Conservation (phyloP, 352 stramenopile genomes). For the Globisporangium apiculatum region DNA sequence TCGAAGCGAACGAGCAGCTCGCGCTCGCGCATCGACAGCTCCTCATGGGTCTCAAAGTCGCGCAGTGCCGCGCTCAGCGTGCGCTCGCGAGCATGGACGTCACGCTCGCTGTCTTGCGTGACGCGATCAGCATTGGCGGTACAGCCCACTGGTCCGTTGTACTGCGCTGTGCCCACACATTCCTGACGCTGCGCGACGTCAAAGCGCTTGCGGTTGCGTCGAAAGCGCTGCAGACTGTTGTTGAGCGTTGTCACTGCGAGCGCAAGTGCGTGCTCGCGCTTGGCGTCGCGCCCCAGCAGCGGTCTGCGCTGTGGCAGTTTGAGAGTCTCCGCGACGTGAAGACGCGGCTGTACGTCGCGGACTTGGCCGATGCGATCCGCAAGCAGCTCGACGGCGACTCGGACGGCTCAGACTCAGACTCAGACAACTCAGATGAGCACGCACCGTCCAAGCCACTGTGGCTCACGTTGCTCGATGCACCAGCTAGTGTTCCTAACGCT, state of each 20-base stretch:
- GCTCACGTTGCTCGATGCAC: conserved; percentile 8
- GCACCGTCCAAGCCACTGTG: not conserved
- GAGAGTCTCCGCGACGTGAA: conserved; percentile 42
- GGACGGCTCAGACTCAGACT: conserved; percentile 27
- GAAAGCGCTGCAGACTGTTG: not conserved
- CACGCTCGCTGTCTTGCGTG: conserved; percentile 36
- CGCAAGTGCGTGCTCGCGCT: conserved; percentile 21
- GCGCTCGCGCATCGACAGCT: conserved; percentile 55
- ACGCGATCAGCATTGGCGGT: conserved; percentile 25
- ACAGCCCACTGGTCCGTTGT: conserved; percentile 21
- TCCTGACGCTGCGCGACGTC: conserved; percentile 44
- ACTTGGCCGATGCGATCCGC: conserved; percentile 49
- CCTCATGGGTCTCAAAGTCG: conserved; percentile 59
- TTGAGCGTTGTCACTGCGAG: not conserved
- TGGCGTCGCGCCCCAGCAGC: conserved; percentile 2
- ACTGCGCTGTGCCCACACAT: conserved; percentile 14
- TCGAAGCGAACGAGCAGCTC: conserved; percentile 63
- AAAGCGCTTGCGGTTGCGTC: conserved; percentile 17
- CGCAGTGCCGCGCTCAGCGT: conserved; percentile 46
- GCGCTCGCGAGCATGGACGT: conserved; percentile 53
- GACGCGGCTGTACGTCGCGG: conserved; percentile 35
- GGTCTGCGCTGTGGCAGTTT: conserved; percentile 32
- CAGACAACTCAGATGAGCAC: conserved; percentile 18
- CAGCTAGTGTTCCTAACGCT: too few species aligned
- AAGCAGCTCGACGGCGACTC: conserved; percentile 31